Evolutionary conservation across 352 stramenopile genomes (phyloP), one percentile per base, ranked within the genome.

Genomic region (Lagenidium giganteum): DNA sequence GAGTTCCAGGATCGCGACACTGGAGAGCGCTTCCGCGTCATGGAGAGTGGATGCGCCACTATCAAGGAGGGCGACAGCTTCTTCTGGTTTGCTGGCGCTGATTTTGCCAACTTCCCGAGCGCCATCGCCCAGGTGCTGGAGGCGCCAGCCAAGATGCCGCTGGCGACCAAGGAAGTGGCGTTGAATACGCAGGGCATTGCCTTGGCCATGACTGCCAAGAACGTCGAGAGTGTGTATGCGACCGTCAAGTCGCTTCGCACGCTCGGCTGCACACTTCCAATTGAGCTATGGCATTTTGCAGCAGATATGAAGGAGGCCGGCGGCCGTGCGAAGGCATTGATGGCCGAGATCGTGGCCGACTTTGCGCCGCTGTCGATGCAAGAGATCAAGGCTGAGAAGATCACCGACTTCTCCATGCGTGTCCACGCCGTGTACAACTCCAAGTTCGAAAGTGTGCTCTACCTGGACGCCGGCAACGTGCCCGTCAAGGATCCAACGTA

Each of bases 381-480:
- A 48, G 25, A 42, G n/a, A n/a, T n/a, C n/a, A n/a, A n/a, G n/a
- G n/a, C n/a, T n/a, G n/a, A n/a, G n/a, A n/a, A n/a, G n/a, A n/a
- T n/a, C n/a, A n/a, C n/a, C n/a, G n/a, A n/a, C n/a, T n/a, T n/a
- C n/a, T n/a, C n/a, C n/a, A n/a, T n/a, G n/a, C n/a, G n/a, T n/a
- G n/a, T 57, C 23, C 53, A 91, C 37, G 83, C 83, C 8, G 65
- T 93, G 3, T 95, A 88, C 60, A 91, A 95, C 63, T 87, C 69
- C 39, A 77, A 82, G 25, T 93, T 91, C 46, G 78, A 92, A 59
- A 84, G 89, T 13, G 63, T 93, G 7, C 49, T 95, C 45, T 59
- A 93, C 17, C 40, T 95, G 22, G 80, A 95, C 42, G 76, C 76
- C 2, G 83, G 93, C 57, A 95, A 93, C 23, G 57, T 93, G 23